Evolutionary conservation across 352 stramenopile species (phyloP).

Genomic region (Albugo laibachii): DNA sequence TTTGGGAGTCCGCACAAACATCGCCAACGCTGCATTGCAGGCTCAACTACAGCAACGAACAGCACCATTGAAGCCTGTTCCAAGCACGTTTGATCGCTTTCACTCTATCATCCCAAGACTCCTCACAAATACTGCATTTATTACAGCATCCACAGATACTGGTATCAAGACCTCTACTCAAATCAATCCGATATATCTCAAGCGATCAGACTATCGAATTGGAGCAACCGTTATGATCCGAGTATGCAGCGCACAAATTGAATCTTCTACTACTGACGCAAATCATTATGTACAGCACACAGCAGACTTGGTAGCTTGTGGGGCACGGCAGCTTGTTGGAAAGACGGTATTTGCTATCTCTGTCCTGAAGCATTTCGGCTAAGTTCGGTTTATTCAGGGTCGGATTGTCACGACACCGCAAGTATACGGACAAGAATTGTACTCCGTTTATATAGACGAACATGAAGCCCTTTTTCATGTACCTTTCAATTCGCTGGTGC

Average conservation of each 20-base stretch:
- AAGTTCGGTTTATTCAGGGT: constrained; percentile 9
- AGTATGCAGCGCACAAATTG: constrained; percentile 11
- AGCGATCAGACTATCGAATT: constrained; percentile 38
- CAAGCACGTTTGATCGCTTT: no score
- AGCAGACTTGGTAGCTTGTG: constrained; percentile 45
- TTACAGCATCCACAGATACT: no score
- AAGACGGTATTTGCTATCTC: constrained; percentile 18
- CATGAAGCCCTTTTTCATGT: constrained; percentile 66
- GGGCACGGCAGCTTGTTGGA: constrained; percentile 43
- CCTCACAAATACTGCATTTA: no score
- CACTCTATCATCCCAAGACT: no score
- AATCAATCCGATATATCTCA: constrained; percentile 1
- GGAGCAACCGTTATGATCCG: constrained; percentile 46
- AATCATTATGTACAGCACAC: constrained; percentile 22
- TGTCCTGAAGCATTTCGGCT: neutral
- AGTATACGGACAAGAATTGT: constrained; percentile 60
- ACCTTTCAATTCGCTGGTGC: constrained; percentile 51
- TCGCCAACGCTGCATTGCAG: no score
- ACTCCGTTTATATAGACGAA: constrained; percentile 68
- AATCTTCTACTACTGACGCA: neutral
- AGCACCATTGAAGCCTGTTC: no score
- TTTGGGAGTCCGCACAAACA: no score
- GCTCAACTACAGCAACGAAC: no score
- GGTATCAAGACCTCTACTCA: no score
- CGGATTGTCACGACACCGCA: constrained; percentile 52